phyloP scores from a whole-genome alignment of 1,139 yeast species.

The Sugiyamaella pinicola region DNA sequence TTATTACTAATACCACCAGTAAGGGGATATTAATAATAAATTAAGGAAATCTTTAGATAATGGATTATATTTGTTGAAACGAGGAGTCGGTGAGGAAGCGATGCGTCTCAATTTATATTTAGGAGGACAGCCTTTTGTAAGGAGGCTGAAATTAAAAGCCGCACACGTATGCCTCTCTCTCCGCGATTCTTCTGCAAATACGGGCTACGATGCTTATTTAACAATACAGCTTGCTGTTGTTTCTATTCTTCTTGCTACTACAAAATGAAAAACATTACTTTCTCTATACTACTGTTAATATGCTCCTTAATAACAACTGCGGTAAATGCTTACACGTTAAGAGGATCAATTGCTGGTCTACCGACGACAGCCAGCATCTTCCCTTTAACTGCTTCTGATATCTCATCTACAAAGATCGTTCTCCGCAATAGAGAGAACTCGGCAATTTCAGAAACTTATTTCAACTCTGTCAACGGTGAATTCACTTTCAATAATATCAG shows the following conservation, averaged over 20 bases:
- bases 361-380: constrained; percentile 1
- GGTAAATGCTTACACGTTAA: constrained; percentile 16
- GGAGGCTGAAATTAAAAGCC: too few relatives aligned
- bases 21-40: not conserved
- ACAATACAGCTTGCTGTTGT: too few relatives aligned
- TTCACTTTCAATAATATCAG: constrained; percentile 36
- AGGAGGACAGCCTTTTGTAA: too few relatives aligned
- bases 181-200: too few relatives aligned
- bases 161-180: too few relatives aligned
- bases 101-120: too few relatives aligned
- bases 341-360: constrained; percentile 18
- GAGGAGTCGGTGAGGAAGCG: too few relatives aligned
- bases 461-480: constrained; percentile 25
- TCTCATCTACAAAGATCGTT: constrained; percentile 21
- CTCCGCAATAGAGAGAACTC: constrained; percentile 18
- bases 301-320: not conserved
- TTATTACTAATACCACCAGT: not conserved
- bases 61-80: too few relatives aligned
- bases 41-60: too few relatives aligned
- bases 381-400: constrained; percentile 15
- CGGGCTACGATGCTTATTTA: too few relatives aligned
- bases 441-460: constrained; percentile 10
- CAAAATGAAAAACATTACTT: not conserved
- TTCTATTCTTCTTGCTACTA: not conserved
- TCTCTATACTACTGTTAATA: not conserved